phyloP scores from a whole-genome alignment of 441 rosid species.

The Gossypium laxum region DNA sequence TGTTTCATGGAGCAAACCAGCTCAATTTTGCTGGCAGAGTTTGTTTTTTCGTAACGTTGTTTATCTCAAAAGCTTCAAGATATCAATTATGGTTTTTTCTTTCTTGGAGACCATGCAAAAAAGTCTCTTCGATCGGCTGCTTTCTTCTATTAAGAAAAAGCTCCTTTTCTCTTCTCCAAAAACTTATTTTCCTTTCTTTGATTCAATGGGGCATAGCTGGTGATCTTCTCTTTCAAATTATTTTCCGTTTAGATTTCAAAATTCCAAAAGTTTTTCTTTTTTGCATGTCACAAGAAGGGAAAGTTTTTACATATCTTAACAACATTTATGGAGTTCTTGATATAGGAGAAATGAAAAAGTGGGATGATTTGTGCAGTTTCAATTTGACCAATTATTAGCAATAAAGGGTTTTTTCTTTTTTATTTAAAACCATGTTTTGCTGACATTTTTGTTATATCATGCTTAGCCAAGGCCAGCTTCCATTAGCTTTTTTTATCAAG shows the following conservation, averaged over 20 bases:
- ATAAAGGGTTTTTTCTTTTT: background rate
- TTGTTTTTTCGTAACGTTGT: slow-evolving; percentile 20
- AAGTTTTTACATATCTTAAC: slow-evolving; percentile 8
- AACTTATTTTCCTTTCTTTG: slow-evolving; percentile 6
- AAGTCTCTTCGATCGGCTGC: slow-evolving; percentile 30
- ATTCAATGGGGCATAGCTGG: slow-evolving; percentile 16
- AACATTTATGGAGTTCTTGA: slow-evolving; percentile 20
- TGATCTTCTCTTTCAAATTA: background rate
- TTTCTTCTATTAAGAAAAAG: slow-evolving; percentile 29
- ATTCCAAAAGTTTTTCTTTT: background rate
- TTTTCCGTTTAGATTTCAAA: background rate
- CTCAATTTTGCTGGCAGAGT: slow-evolving; percentile 29
- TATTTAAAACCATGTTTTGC: background rate
- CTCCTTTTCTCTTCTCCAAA: slow-evolving; percentile 10
- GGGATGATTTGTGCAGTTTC: background rate
- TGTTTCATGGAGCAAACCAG: slow-evolving; percentile 26
- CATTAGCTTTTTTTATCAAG: background rate
- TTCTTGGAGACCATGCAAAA: slow-evolving; percentile 73
- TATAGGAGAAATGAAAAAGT: slow-evolving; percentile 10
- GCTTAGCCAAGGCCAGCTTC: background rate
- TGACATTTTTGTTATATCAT: background rate
- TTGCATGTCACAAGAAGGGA: slow-evolving; percentile 7
- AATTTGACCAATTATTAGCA: slow-evolving; percentile 9
- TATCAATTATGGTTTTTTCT: slow-evolving; percentile 30
- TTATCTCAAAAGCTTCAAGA: slow-evolving; percentile 45